Conservation (phyloP, 495 filamentous ascomycete species). For the Tirmania nivea region DNA sequence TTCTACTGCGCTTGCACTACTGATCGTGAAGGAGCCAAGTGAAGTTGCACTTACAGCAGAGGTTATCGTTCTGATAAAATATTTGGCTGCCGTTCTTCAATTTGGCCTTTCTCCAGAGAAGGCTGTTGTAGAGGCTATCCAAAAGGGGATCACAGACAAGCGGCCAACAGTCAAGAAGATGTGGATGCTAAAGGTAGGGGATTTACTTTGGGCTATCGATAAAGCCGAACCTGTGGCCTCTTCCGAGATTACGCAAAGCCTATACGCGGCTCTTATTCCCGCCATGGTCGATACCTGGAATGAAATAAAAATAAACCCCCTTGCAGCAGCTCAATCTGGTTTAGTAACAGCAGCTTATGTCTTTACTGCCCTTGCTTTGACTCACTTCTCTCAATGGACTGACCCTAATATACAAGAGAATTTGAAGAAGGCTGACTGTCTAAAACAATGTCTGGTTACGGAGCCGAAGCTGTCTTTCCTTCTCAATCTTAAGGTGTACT, state of each 20-base stretch:
- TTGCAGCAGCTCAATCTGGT: constrained; percentile 54
- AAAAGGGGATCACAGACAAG: constrained; percentile 71
- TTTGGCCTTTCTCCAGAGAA: constrained; percentile 33
- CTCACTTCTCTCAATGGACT: constrained; percentile 21
- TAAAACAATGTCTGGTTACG: constrained; percentile 37
- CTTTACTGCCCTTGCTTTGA: constrained; percentile 36
- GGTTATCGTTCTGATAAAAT: constrained; percentile 40
- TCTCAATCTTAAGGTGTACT: constrained; percentile 61
- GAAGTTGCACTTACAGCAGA: constrained; percentile 62
- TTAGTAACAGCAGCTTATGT: constrained; percentile 53
- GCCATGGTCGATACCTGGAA: constrained; percentile 52
- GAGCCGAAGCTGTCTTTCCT: constrained; percentile 66
- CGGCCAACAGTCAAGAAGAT: constrained; percentile 50
- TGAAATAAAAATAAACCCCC: constrained; percentile 55
- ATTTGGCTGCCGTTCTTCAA: constrained; percentile 36
- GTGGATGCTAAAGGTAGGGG: constrained; percentile 57
- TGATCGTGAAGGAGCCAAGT: constrained; percentile 62
- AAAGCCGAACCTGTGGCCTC: constrained; percentile 24
- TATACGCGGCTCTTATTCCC: constrained; percentile 37
- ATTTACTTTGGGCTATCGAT: constrained; percentile 39
- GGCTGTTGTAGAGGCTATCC: constrained; percentile 42
- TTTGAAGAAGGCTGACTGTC: constrained; percentile 37
- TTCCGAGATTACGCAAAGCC: constrained; percentile 24
- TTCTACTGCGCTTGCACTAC: constrained; percentile 37
- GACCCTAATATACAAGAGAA: constrained; percentile 20